Conservation (phyloP, 345 rosid genomes). For the Gossypium stocksii region DNA sequence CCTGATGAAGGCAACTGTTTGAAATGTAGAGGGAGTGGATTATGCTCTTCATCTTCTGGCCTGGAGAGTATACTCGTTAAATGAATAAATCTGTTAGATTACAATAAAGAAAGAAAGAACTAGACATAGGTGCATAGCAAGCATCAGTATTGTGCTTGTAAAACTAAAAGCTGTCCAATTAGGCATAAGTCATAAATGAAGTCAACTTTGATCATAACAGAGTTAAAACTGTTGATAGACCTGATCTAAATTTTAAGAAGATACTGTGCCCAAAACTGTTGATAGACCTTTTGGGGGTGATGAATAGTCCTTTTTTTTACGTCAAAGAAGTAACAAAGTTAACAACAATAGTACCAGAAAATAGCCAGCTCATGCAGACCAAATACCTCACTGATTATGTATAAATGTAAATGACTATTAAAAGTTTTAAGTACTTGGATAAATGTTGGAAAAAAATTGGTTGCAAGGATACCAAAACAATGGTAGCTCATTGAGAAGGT, state of each 20-base stretch:
- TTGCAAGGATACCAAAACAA: background rate
- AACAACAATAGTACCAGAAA: background rate
- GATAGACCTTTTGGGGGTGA: background rate
- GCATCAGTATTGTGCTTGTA: background rate
- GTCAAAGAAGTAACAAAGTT: background rate
- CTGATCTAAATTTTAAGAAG: background rate
- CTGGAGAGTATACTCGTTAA: conserved; percentile 28
- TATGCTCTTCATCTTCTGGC: conserved; percentile 43
- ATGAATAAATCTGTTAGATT: background rate
- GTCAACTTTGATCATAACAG: background rate
- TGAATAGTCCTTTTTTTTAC: background rate
- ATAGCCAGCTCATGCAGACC: background rate
- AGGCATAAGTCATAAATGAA: background rate
- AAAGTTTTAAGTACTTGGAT: background rate
- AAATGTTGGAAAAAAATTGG: background rate
- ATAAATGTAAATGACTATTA: background rate
- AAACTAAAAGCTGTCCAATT: conserved; percentile 1
- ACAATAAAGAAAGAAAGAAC: background rate
- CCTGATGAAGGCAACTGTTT: conserved; percentile 50
- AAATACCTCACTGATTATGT: background rate
- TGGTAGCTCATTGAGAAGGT: background rate
- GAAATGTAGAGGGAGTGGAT: conserved; percentile 40
- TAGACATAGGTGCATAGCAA: background rate
- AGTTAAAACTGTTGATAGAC: background rate
- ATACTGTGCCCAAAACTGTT: background rate